phyloP scores from a whole-genome alignment of 805 yeast genomes.

The Candida loeiensis region DNA sequence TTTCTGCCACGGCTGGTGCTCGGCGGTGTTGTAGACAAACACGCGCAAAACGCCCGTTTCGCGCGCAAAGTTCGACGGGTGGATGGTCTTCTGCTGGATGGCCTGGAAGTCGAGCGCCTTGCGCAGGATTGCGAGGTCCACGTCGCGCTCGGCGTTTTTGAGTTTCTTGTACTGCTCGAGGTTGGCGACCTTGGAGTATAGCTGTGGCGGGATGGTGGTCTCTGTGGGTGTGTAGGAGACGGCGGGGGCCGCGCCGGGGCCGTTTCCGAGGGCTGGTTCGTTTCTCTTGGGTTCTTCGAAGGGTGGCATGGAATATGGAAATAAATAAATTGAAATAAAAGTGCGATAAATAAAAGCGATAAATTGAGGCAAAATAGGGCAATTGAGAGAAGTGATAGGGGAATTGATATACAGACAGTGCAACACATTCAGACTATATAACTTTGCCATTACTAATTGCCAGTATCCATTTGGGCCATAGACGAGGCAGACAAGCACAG shows the following conservation, averaged over 20 bases:
- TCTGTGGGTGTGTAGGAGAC: slow-evolving; percentile 44
- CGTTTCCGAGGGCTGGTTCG: slow-evolving; percentile 21
- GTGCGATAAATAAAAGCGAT: not conserved
- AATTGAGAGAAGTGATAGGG: not conserved
- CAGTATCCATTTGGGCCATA: too few species aligned
- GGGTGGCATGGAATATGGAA: slow-evolving; percentile 15
- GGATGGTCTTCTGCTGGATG: slow-evolving; percentile 38
- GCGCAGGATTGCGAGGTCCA: slow-evolving; percentile 78
- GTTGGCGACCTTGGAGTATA: slow-evolving; percentile 55
- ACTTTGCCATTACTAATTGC: too few species aligned
- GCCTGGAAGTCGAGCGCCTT: slow-evolving; percentile 86
- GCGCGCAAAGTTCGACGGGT: slow-evolving; percentile 32
- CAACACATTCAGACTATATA: too few species aligned
- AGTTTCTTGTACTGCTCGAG: slow-evolving; percentile 68
- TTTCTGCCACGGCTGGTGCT: slow-evolving; percentile 82
- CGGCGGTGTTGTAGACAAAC: slow-evolving; percentile 75
- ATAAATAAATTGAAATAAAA: not conserved
- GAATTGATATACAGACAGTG: not conserved
- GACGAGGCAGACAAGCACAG: too few species aligned
- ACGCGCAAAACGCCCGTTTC: slow-evolving; percentile 68
- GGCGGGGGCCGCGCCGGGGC: slow-evolving; percentile 34
- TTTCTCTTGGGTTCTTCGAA: slow-evolving; percentile 19
- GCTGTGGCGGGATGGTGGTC: slow-evolving; percentile 32
- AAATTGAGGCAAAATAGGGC: too few species aligned
- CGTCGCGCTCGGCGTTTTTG: slow-evolving; percentile 73